phyloP scores from a whole-genome alignment of 1,139 yeast genomes.

The Scheffersomyces cryptocercus region DNA sequence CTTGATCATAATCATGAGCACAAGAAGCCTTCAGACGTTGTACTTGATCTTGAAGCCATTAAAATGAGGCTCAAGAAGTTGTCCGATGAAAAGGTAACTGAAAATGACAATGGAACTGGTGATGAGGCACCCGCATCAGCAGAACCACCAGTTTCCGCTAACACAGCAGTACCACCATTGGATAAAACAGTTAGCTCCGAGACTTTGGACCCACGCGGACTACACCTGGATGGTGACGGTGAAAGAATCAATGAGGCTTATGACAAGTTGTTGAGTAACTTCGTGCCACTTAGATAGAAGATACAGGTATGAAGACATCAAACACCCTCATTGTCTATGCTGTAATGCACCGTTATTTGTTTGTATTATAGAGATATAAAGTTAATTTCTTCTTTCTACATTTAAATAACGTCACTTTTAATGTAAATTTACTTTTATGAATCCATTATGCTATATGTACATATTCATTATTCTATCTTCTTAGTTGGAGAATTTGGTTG shows the following conservation, averaged over 20 bases:
- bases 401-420: not conserved
- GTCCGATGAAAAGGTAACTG: conserved; percentile 4
- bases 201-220: not conserved
- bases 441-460: not conserved
- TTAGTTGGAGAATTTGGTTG: too few species aligned
- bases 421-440: conserved; percentile 1
- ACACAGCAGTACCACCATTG: not conserved
- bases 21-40: conserved; percentile 10
- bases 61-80: conserved; percentile 18
- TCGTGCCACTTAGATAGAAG: conserved; percentile 19
- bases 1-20: conserved; percentile 11
- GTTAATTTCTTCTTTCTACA: conserved; percentile 2
- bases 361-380: not conserved
- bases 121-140: conserved; percentile 1
- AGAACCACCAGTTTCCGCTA: conserved; percentile 2
- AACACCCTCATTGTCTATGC: not conserved
- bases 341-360: not conserved
- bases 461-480: not conserved
- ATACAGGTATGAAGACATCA: not conserved
- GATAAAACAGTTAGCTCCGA: conserved; percentile 3
- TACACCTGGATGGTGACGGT: conserved; percentile 10
- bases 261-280: conserved; percentile 49
- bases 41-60: conserved; percentile 18
- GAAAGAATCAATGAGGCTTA: conserved; percentile 48
- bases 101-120: conserved; percentile 3